Evolutionary conservation across 225 moss, liverwort and hornwort genomes (phyloP).

Genomic region (Thuidium tamariscinum): DNA sequence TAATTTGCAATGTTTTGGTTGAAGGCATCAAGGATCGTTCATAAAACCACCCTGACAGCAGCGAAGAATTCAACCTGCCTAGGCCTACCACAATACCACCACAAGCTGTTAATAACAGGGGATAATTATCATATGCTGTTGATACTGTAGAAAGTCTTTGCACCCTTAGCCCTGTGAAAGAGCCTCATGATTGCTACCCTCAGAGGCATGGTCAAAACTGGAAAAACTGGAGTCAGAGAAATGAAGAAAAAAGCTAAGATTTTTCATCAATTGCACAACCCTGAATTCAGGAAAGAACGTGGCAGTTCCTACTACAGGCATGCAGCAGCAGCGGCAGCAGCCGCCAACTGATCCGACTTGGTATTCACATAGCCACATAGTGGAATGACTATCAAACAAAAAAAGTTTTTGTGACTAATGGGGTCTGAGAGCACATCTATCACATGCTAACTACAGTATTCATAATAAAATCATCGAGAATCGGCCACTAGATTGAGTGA

Average conservation of each 20-base stretch:
- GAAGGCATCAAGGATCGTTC: background rate
- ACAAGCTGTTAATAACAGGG: background rate
- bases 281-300: conserved; percentile 1
- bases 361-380: conserved; percentile 9
- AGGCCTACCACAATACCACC: background rate
- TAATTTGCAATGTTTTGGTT: too few relatives aligned
- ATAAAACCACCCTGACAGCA: background rate
- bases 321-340: background rate
- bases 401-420: background rate
- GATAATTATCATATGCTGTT: background rate
- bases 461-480: background rate
- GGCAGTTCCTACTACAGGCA: background rate
- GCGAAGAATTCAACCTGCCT: background rate
- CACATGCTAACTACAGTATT: background rate
- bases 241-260: background rate
- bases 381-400: background rate
- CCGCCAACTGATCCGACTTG: background rate
- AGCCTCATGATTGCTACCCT: background rate
- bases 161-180: background rate
- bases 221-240: background rate
- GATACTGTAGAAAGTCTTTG: background rate
- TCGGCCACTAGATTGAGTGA: background rate
- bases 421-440: background rate
- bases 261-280: background rate
- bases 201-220: background rate